Base-by-base conservation (phyloP, 495 filamentous ascomycete genomes). In the Penicillium cinerascens region DNA sequence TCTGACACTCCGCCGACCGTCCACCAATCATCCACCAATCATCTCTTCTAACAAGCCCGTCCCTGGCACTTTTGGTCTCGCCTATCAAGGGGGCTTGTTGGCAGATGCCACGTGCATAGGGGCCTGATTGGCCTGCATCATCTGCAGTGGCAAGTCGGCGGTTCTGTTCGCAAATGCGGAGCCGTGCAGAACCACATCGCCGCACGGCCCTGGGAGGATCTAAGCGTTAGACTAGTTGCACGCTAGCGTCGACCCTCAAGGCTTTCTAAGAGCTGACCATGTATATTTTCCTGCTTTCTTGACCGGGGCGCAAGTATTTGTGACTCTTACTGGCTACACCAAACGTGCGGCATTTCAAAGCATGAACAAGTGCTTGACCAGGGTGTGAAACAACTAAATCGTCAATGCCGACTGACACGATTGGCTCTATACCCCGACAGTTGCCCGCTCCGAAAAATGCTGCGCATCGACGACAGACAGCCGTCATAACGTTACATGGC, bases 11-110 rank as follows among this genome's bases (percentile, higher is more conserved):
- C 36, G 42, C 11, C 20, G 41, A 44, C 36, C 16, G 33, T 17
- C 47, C 52, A 51, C 56, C 56, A 63, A 60, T 57, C 40, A 55
- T 17, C 47, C 52, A 51, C 56, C 56, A 63, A 60, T 57, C 40
- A 55, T 4, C 35, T 2, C 18, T 15, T n/a, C 17, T n/a, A 0
- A 7, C 1, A 15, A 17, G 9, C 18, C 44, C 48, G 44, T 49
- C 35, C 20, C 18, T 54, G 42, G 36, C 29, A 8, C 10, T 16
- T 4, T 23, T 20, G 35, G 42, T 53, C 38, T 40, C 46, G 44
- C 45, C 45, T 52, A 46, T 1, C 20, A 20, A 33, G n/a, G 36
- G 35, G 50, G 55, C 51, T 48, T 49, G 49, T 56, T 52, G 50
- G 23, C 48, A 42, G 40, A 46, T 7, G 33, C 13, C 49, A 44